Conservation (phyloP, 1,284 basidiomycete species). For the Sparassis latifolia region DNA sequence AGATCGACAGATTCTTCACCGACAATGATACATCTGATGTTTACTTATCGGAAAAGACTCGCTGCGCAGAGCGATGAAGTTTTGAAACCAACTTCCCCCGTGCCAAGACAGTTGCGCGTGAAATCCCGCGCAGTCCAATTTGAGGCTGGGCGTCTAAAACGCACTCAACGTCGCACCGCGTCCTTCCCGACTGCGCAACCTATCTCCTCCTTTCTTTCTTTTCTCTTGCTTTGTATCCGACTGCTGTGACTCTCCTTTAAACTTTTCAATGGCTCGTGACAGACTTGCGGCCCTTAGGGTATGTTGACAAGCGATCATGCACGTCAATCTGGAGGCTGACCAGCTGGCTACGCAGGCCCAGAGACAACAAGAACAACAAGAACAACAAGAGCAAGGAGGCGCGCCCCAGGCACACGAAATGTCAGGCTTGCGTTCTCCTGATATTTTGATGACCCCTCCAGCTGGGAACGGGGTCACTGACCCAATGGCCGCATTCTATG, state of each 20-base stretch:
- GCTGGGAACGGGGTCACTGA: conserved; percentile 21
- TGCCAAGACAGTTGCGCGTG: no score
- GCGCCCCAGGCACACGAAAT: conserved; percentile 25
- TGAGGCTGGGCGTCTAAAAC: no score
- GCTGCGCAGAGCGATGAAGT: no score
- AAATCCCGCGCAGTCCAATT: no score
- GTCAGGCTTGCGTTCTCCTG: conserved; percentile 19
- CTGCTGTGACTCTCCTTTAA: background rate
- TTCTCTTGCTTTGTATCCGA: conserved; percentile 21
- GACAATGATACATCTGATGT: no score
- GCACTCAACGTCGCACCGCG: no score
- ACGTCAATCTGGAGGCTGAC: conserved; percentile 11
- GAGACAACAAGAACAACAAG: conserved; percentile 19
- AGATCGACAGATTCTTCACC: no score
- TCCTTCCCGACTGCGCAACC: background rate
- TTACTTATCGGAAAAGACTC: no score
- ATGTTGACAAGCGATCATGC: conserved; percentile 9
- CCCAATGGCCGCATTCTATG: conserved; percentile 33
- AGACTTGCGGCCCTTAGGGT: conserved; percentile 36
- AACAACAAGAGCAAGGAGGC: conserved; percentile 10
- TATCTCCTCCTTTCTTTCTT: conserved; percentile 7
- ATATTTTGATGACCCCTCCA: conserved; percentile 15
- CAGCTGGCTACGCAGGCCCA: conserved; percentile 26
- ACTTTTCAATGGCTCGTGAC: conserved; percentile 30
- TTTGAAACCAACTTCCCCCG: no score